Percentiles rank a stretch among this genome's conserved stretches.
These are phyloP conservation scores for Leccinum sublutescens DNA, from an alignment of 768 basidiomycete genomes.

Conservation along the genomic window DNA sequence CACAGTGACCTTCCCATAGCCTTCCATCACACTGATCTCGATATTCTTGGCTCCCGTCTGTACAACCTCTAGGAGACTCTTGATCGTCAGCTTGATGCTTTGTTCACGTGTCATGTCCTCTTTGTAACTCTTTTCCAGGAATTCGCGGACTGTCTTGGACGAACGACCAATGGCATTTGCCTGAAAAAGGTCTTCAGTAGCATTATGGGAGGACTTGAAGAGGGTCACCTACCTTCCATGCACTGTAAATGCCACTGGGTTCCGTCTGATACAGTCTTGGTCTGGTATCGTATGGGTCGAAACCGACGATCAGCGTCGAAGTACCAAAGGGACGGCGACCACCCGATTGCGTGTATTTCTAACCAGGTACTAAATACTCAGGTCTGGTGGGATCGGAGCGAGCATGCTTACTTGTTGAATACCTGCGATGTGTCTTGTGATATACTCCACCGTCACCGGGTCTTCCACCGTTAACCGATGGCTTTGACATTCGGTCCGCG, in stretches of 20 bases:
- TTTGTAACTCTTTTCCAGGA: slow-evolving; percentile 96
- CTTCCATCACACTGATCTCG: slow-evolving; percentile 97
- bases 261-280: slow-evolving; percentile 92
- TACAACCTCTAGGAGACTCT: slow-evolving; percentile 94
- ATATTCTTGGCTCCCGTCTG: slow-evolving; percentile 99
- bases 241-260: slow-evolving; percentile 95
- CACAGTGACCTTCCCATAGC: slow-evolving; percentile 90
- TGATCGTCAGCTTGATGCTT: slow-evolving; percentile 91
- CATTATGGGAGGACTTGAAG: not conserved
- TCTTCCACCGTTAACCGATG: slow-evolving; percentile 97
- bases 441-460: slow-evolving; percentile 97
- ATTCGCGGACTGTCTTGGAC: slow-evolving; percentile 97
- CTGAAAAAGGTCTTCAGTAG: slow-evolving; percentile 38
- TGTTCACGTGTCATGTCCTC: slow-evolving; percentile 88
- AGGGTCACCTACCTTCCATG: slow-evolving; percentile 79
- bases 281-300: slow-evolving; percentile 86
- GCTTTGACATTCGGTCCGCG: slow-evolving; percentile 95
- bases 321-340: slow-evolving; percentile 98
- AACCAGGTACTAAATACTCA: not conserved
- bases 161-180: slow-evolving; percentile 98
- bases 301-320: slow-evolving; percentile 94
- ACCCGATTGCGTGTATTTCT: slow-evolving; percentile 98
- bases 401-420: slow-evolving; percentile 81
- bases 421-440: slow-evolving; percentile 97
- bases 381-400: not conserved